phyloP scores from a whole-genome alignment of 352 stramenopile species.

The Pythium plurisporium region DNA sequence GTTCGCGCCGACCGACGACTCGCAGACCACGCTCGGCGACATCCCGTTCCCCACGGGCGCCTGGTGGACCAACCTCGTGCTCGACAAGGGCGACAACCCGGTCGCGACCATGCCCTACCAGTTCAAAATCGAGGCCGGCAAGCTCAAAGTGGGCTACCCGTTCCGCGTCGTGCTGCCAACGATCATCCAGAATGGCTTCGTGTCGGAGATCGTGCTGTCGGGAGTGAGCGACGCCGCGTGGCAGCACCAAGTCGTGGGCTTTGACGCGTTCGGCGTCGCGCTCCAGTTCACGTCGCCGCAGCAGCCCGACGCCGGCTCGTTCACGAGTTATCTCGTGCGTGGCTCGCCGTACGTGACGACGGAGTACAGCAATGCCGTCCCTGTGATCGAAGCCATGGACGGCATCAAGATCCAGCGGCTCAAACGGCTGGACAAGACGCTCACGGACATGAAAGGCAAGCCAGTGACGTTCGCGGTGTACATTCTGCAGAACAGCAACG shows the following conservation, averaged over 20 bases:
- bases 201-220: conserved; percentile 58
- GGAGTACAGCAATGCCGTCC: conserved; percentile 50
- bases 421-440: conserved; percentile 41
- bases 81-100: conserved; percentile 48
- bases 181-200: conserved; percentile 66
- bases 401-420: conserved; percentile 42
- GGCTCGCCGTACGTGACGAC: conserved; percentile 80
- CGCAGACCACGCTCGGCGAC: conserved; percentile 32
- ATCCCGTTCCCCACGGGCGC: conserved; percentile 73
- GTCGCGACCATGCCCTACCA: conserved; percentile 72
- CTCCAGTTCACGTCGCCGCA: conserved; percentile 47
- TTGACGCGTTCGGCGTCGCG: conserved; percentile 64
- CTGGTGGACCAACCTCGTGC: conserved; percentile 81
- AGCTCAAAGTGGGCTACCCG: conserved; percentile 69
- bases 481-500: conserved; percentile 46
- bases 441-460: conserved; percentile 36
- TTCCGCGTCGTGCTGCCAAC: conserved; percentile 68
- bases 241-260: conserved; percentile 57
- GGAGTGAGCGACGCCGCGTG: background rate
- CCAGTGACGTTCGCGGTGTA: conserved; percentile 46
- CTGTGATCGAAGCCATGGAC: conserved; percentile 49
- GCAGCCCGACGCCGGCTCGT: conserved; percentile 26
- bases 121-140: conserved; percentile 44
- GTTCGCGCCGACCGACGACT: conserved; percentile 12
- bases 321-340: conserved; percentile 58